phyloP scores from a whole-genome alignment of 2,329 filamentous ascomycete genomes.

The Penicillium sp. region DNA sequence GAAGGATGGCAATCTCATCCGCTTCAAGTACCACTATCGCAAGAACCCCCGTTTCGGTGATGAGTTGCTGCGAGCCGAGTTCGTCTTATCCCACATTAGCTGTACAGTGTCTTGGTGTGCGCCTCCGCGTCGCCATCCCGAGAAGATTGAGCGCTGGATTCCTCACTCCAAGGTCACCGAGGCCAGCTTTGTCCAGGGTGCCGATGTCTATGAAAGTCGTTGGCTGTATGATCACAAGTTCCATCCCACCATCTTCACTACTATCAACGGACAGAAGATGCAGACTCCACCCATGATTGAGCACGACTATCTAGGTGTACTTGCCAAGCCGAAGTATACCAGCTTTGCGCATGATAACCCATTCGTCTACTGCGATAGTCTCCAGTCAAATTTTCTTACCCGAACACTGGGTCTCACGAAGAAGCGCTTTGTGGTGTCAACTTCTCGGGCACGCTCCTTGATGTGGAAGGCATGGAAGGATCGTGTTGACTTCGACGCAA shows the following conservation, averaged over 20 bases:
- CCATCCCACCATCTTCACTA: conserved; percentile 49
- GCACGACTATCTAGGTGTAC: conserved; percentile 46
- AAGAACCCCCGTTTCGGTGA: conserved; percentile 55
- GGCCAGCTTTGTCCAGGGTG: conserved; percentile 55
- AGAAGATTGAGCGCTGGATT: conserved; percentile 56
- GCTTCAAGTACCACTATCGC: conserved; percentile 57
- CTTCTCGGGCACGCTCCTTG: conserved; percentile 50
- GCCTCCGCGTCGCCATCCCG: conserved; percentile 50
- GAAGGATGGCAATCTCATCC: conserved; percentile 52
- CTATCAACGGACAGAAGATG: conserved; percentile 51
- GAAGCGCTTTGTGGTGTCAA: conserved; percentile 45
- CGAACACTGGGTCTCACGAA: conserved; percentile 35
- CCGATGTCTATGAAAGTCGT: conserved; percentile 54
- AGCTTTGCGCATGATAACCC: conserved; percentile 54
- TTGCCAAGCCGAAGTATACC: conserved; percentile 45
- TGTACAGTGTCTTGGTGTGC: conserved; percentile 57
- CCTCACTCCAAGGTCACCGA: conserved; percentile 56
- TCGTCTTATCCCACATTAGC: conserved; percentile 54
- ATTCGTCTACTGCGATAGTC: conserved; percentile 49
- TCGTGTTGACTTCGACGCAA: conserved; percentile 48
- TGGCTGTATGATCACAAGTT: conserved; percentile 53
- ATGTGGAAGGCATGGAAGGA: conserved; percentile 55
- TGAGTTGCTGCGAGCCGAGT: conserved; percentile 58
- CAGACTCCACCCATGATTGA: conserved; percentile 58
- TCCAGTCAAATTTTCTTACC: conserved; percentile 35